A percentile compares a stretch with the other conserved stretches of the same genome.
phyloP scores from a whole-genome alignment of 140 eudicot genomes.

The Bidens hawaiensis region DNA sequence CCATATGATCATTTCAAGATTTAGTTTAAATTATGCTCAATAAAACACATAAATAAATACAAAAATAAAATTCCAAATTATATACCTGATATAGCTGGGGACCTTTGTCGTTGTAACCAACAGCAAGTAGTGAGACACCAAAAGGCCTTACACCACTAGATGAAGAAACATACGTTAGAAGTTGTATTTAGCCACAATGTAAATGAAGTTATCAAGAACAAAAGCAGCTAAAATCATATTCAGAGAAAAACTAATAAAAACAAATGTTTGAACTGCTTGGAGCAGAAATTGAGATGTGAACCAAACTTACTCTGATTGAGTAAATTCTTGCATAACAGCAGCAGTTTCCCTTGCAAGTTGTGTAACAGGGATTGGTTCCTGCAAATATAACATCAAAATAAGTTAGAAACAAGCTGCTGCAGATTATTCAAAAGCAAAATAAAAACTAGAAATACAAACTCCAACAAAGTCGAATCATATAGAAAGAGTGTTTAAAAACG shows the following conservation, averaged over 20 bases:
- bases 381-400: conserved; percentile 8
- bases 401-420: neutral
- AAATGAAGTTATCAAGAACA: neutral
- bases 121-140: conserved; percentile 93
- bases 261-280: neutral
- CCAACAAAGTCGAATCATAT: conserved; percentile 1
- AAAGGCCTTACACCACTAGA: conserved; percentile 97
- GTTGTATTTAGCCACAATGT: neutral
- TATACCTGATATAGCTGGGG: conserved; percentile 93
- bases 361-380: conserved; percentile 95
- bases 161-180: conserved; percentile 15
- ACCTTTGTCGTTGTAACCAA: conserved; percentile 97
- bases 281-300: conserved; percentile 4
- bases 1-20: too few species aligned
- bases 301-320: conserved; percentile 81
- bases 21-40: too few species aligned
- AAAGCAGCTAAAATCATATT: neutral
- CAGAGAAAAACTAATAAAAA: neutral
- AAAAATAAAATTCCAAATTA: neutral
- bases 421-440: neutral
- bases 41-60: neutral
- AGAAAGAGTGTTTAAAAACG: neutral
- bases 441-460: neutral
- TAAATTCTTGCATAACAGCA: conserved; percentile 96
- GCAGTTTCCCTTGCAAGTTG: conserved; percentile 99